Percentiles rank a stretch among this genome's conserved stretches.
Conservation (phyloP, 2,329 filamentous ascomycete species). For the Didymella pinodella region DNA sequence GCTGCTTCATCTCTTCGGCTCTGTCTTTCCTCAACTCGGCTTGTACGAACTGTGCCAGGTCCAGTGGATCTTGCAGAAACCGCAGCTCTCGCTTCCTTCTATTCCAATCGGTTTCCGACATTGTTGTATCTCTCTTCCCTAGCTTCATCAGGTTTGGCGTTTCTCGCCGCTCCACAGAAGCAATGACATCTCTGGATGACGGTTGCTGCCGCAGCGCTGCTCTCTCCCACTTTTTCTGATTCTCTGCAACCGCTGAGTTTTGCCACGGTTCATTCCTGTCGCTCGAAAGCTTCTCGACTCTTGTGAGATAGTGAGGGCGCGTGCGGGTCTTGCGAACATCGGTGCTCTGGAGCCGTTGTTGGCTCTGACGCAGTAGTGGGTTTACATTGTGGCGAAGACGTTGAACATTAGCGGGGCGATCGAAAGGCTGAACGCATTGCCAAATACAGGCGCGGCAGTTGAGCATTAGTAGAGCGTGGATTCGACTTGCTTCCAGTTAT, state of each 20-base stretch:
- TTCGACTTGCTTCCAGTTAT: slow-evolving; percentile 14
- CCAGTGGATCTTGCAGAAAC: slow-evolving; percentile 73
- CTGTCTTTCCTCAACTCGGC: slow-evolving; percentile 66
- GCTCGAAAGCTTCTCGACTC: slow-evolving; percentile 23
- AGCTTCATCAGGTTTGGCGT: slow-evolving; percentile 34
- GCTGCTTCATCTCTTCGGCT: slow-evolving; percentile 70
- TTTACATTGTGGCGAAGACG: slow-evolving; percentile 35
- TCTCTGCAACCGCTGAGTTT: slow-evolving; percentile 35
- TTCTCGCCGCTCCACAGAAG: slow-evolving; percentile 14
- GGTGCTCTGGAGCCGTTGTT: slow-evolving; percentile 28
- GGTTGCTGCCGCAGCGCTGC: slow-evolving; percentile 26
- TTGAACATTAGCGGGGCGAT: slow-evolving; percentile 35
- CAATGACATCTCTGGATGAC: slow-evolving; percentile 3
- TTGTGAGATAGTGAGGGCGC: slow-evolving; percentile 9
- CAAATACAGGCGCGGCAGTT: slow-evolving; percentile 55
- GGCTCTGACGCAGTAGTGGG: slow-evolving; percentile 24
- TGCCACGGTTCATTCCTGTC: slow-evolving; percentile 37
- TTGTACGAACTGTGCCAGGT: slow-evolving; percentile 73
- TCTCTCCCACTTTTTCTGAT: slow-evolving; percentile 35
- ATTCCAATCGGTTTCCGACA: slow-evolving; percentile 42
- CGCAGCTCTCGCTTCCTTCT: slow-evolving; percentile 64
- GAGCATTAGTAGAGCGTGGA: slow-evolving; percentile 49
- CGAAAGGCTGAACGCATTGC: slow-evolving; percentile 54
- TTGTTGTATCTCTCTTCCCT: slow-evolving; percentile 34
- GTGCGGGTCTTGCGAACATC: slow-evolving; percentile 16